Conservation (phyloP, 2,329 filamentous ascomycete genomes). For the Penicillium sp. region DNA sequence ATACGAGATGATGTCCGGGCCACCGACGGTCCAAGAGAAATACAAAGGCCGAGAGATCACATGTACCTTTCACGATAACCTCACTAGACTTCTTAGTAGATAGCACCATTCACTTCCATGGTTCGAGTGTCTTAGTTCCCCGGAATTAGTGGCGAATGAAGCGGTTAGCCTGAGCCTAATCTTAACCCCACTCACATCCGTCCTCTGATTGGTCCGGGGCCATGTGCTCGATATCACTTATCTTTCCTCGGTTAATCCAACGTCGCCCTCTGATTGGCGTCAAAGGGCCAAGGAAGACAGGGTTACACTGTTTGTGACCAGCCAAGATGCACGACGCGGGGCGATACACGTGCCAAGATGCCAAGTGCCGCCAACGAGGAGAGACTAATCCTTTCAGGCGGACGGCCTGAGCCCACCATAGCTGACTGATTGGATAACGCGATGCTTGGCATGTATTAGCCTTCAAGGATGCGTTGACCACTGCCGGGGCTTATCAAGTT, state of each 20-base stretch:
- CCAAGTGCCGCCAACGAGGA: neutral
- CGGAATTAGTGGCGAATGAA: neutral
- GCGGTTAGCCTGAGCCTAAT: neutral
- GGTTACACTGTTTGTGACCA: conserved; percentile 27
- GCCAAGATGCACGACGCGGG: conserved; percentile 12
- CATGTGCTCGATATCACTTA: conserved; percentile 4
- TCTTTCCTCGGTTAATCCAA: conserved; percentile 11
- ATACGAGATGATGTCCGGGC: neutral
- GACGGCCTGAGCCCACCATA: neutral
- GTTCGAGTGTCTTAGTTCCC: conserved; percentile 3
- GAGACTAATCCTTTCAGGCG: neutral
- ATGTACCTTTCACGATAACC: neutral
- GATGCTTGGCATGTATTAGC: conserved; percentile 1
- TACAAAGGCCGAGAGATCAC: neutral
- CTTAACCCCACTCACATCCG: neutral
- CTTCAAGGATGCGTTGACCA: neutral
- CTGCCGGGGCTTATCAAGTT: conserved; percentile 1
- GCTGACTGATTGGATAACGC: conserved; percentile 4
- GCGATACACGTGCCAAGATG: conserved; percentile 9
- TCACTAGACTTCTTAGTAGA: no score
- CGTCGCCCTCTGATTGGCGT: neutral
- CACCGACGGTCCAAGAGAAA: conserved; percentile 8
- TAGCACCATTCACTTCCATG: neutral
- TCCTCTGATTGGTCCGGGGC: neutral
- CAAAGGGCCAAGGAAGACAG: conserved; percentile 1